Evolutionary conservation across 306 rosid genomes (phyloP).

Genomic region (Astragalus membranaceus): DNA sequence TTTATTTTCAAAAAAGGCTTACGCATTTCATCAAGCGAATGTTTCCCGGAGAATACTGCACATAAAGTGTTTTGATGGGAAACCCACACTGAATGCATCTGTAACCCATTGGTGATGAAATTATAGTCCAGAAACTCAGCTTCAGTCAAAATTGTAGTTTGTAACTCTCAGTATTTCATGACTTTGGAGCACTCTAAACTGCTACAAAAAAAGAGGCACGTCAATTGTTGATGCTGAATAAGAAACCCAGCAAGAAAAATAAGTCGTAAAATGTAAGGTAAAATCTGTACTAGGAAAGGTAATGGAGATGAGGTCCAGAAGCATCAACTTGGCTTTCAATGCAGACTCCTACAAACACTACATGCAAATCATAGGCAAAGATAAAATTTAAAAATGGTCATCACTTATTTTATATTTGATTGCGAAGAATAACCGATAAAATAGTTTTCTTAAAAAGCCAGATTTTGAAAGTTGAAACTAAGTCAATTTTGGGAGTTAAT

Average conservation of each 20-base stretch:
- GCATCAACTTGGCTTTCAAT: neutral
- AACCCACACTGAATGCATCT: conserved; percentile 73
- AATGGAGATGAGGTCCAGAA: neutral
- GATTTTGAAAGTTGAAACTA: too few relatives aligned
- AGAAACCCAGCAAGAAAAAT: neutral
- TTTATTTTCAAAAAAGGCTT: neutral
- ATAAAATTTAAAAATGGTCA: too few relatives aligned
- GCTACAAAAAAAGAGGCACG: neutral
- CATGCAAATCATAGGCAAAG: neutral
- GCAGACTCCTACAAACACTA: neutral
- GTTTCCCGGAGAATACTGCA: conserved; percentile 87
- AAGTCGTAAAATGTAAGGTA: neutral
- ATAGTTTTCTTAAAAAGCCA: too few relatives aligned
- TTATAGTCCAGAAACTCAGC: neutral
- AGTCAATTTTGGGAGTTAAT: too few relatives aligned
- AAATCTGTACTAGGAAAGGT: neutral
- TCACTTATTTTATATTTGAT: too few relatives aligned
- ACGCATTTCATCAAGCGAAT: conserved; percentile 93
- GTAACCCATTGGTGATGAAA: conserved; percentile 28
- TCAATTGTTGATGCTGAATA: neutral
- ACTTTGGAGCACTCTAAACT: neutral
- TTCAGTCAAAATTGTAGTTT: neutral
- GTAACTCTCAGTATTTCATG: neutral
- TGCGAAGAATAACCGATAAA: too few relatives aligned
- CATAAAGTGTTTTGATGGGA: conserved; percentile 46